Conservation (phyloP, 441 rosid species). For the Aquilaria agallochum region DNA sequence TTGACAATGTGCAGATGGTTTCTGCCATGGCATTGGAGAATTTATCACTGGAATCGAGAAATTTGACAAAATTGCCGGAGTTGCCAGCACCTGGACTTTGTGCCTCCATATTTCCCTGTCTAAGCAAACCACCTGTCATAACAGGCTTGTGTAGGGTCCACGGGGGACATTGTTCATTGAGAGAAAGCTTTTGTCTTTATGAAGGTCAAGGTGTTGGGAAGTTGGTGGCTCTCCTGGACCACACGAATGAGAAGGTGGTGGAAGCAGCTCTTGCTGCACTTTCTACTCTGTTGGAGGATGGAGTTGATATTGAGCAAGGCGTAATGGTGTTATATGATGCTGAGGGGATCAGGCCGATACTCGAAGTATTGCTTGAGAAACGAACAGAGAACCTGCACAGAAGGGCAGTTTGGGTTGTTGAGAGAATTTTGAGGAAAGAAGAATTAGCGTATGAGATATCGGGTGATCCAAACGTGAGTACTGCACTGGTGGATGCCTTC, state of each 20-base stretch:
- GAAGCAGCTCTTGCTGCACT: constrained; percentile 93
- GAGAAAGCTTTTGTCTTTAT: constrained; percentile 74
- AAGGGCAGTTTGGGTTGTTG: constrained; percentile 84
- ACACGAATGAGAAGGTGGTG: constrained; percentile 75
- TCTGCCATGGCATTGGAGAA: constrained; percentile 94
- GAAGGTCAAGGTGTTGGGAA: constrained; percentile 89
- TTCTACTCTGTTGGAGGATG: constrained; percentile 73
- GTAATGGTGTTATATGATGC: constrained; percentile 54
- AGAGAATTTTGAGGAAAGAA: constrained; percentile 80
- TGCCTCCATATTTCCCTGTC: constrained; percentile 65
- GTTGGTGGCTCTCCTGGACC: constrained; percentile 82
- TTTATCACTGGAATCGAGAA: constrained; percentile 66
- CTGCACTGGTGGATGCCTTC: constrained; percentile 96
- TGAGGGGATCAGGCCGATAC: constrained; percentile 62
- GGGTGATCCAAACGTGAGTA: constrained; percentile 57
- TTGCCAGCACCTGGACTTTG: constrained; percentile 58
- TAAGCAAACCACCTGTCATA: constrained; percentile 58
- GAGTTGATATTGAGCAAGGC: constrained; percentile 77
- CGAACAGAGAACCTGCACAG: constrained; percentile 68
- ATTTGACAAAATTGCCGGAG: constrained; percentile 65
- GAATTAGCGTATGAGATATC: constrained; percentile 80
- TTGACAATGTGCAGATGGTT: constrained; percentile 77
- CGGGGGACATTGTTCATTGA: constrained; percentile 71
- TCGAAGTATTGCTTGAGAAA: constrained; percentile 57
- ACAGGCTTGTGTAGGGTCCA: constrained; percentile 82